These are phyloP conservation scores for Cryphonectria nitschkei DNA, from an alignment of 2,329 filamentous ascomycete species.

Conservation along the genomic window DNA sequence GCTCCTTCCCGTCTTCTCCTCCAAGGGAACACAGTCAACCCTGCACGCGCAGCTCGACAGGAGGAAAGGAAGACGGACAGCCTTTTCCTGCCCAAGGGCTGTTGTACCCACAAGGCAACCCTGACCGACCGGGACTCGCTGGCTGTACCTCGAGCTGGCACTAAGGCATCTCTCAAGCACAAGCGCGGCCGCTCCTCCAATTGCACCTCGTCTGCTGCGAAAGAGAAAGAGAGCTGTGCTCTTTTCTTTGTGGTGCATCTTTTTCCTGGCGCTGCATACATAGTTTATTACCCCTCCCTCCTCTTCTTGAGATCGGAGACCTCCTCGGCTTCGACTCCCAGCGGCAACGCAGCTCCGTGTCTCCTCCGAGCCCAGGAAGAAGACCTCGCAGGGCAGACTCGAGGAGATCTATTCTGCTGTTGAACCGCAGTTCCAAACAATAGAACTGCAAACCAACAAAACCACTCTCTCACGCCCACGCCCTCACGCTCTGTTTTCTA, in stretches of 20 bases:
- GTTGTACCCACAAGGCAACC: neutral
- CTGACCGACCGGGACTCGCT: slow-evolving; percentile 14
- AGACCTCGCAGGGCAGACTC: no score
- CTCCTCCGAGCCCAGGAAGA: no score
- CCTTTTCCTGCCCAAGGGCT: neutral
- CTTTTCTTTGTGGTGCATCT: neutral
- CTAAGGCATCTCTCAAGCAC: slow-evolving; percentile 30
- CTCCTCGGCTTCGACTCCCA: neutral
- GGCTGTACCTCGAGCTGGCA: slow-evolving; percentile 29
- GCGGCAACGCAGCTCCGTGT: neutral
- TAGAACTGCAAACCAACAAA: no score
- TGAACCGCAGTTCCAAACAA: no score
- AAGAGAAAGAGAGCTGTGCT: neutral
- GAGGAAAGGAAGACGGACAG: neutral
- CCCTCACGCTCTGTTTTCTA: no score
- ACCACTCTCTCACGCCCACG: no score
- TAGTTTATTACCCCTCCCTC: slow-evolving; percentile 4
- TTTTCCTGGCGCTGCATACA: slow-evolving; percentile 16
- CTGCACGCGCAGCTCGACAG: neutral
- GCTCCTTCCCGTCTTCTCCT: neutral
- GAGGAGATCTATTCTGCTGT: no score
- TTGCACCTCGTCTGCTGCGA: slow-evolving; percentile 15
- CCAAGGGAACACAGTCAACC: neutral
- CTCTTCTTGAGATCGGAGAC: neutral
- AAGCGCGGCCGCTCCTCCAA: slow-evolving; percentile 25